Evolutionary conservation across 2,329 filamentous ascomycete species (phyloP).

Genomic region (Raffaelea albimanens): DNA sequence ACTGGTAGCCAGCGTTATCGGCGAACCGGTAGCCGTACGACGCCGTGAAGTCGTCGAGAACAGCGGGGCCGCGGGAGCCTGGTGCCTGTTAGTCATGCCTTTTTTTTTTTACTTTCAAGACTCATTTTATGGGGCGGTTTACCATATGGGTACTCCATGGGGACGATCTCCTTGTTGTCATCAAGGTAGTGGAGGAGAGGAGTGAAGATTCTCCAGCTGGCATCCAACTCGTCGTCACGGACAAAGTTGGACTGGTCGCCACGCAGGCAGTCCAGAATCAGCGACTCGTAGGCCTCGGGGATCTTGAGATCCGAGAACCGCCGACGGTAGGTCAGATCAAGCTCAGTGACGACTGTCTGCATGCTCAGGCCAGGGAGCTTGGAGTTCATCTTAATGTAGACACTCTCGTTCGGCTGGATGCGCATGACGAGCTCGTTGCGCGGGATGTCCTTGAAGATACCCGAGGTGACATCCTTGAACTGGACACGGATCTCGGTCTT

Average conservation of each 20-base stretch:
- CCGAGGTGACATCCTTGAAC: constrained; percentile 98
- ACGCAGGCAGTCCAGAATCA: constrained; percentile 96
- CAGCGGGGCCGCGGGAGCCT: constrained; percentile 94
- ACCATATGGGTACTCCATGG: constrained; percentile 99
- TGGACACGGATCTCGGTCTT: constrained; percentile 99
- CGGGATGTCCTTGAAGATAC: constrained; percentile 99
- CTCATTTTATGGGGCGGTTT: constrained; percentile 25
- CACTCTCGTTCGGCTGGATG: constrained; percentile 97
- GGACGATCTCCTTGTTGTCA: constrained; percentile 98
- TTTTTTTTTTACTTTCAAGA: background rate
- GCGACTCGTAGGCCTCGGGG: constrained; percentile 94
- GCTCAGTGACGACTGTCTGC: constrained; percentile 98
- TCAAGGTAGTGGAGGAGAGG: constrained; percentile 96
- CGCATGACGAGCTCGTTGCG: constrained; percentile 98
- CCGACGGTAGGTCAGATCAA: constrained; percentile 94
- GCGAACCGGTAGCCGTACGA: constrained; percentile 99
- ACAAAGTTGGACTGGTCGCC: constrained; percentile 99
- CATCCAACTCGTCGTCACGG: constrained; percentile 90
- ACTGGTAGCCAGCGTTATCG: constrained; percentile 91
- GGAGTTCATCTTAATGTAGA: constrained; percentile 99
- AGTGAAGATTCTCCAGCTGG: constrained; percentile 97
- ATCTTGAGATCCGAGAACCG: constrained; percentile 99
- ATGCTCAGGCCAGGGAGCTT: constrained; percentile 97
- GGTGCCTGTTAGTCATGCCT: constrained; percentile 15
- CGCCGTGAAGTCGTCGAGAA: constrained; percentile 94